Base-by-base conservation (phyloP, 495 filamentous ascomycete genomes). In the Trichocladium antarcticum region DNA sequence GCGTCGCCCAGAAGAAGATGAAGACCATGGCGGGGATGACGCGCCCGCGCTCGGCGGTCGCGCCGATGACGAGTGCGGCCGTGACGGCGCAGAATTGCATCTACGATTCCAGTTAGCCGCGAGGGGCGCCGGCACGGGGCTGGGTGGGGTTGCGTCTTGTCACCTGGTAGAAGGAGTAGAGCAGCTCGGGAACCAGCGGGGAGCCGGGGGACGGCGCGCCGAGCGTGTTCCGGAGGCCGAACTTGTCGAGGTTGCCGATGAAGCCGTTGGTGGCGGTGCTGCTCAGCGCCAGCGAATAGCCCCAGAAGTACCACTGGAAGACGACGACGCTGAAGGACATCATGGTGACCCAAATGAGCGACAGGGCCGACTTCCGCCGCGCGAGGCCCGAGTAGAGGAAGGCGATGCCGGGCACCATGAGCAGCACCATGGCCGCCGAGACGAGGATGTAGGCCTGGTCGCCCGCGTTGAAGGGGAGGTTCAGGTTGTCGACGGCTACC, bases 221-320 rank as follows among this genome's bases (percentile, higher is more conserved):
- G 43, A 96, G 73, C 5, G 85, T 83, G 63, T 83, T 79, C 67
- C 72, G 79, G 49, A 97, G 79, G 9, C 85, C 92, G 62, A 97
- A 85, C 72, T 95, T 89, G 48, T 77, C 68, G 28, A 97, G 74
- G 57, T 90, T 76, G 39, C 92, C 92, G 58, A 97, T 95, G 68
- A 81, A 98, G 32, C 71, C 72, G 57, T 74, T 85, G 42, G 84
- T 89, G 31, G 86, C 90, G 5, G 79, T 74, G 62, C 83, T 81
- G 41, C 85, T 92, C 70, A 97, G 94, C 36, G 92, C 79, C 42
- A 98, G 70, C 4, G 88, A 95, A 63, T 95, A 97, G 37, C 92
- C 92, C 93, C 92, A 97, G 74, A 98, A 95, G 73, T 96, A 98
- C 90, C 92, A 98, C 63, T 97, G 92, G 71, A 97, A 95, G 22